Base-by-base conservation (phyloP, 441 rosid genomes). In the Codiaeum variegatum region DNA sequence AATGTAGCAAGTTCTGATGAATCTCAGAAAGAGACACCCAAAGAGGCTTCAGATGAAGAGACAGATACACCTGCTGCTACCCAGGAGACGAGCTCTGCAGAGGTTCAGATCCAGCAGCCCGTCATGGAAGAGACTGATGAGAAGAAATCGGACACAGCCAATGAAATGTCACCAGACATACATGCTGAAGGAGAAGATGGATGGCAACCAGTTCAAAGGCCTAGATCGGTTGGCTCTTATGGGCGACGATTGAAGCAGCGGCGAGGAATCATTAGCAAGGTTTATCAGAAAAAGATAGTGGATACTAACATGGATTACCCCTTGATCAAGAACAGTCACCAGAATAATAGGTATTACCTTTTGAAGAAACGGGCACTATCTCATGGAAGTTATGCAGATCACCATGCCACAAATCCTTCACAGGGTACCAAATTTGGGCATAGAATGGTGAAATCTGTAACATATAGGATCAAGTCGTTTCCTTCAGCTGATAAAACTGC, bases 141-240 rank as follows among this genome's bases (percentile, higher is more conserved):
- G 65, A 78, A 68, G 69, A 83, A 70, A 70, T 72, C 73, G 75
- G 78, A 55, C 59, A 67, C 29, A 69, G 78, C 18, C 78, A 81
- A 60, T 70, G 83, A 83, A 74, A 80, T 34, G 71, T 75, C 73
- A 31, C 62, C 81, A 28, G 93, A 87, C 81, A 78, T 83, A 62
- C 88, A 78, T 66, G 82, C 83, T 71, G 97, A 90, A 83, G 93
- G 91, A 70, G 93, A 89, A 75, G 98, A 90, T 76, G 98, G 98
- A 60, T 96, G 99, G 99, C 99, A 96, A 80, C 85, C 98, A 3
- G 99, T 89, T 81, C 99, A 93, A 75, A 90, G 97, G 87, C 92
- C 85, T 28, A 90, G 93, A 83, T 89, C 97, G 67, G 88, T 90
- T 79, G 90, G 88, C 67, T 88, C 90, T 66, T 76, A 84, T 73